Conservation (phyloP, 768 basidiomycete species). For the Tricholoma terreum region DNA sequence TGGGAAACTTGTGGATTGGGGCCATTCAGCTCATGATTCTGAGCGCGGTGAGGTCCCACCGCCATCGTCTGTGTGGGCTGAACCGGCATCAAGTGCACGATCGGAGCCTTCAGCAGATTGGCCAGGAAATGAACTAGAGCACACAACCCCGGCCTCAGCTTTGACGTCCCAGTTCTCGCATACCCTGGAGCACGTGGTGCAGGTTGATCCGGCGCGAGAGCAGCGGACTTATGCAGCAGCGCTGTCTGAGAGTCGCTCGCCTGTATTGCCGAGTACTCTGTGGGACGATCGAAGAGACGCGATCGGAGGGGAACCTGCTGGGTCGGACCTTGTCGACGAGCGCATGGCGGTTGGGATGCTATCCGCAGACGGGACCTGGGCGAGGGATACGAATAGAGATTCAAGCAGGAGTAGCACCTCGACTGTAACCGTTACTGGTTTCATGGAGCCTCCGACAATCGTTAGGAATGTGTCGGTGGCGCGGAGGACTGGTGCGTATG, state of each 20-base stretch:
- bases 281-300: neutral
- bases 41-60: constrained; percentile 5
- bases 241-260: constrained; percentile 25
- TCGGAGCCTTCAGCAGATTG: constrained; percentile 13
- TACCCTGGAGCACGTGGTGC: constrained; percentile 13
- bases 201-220: neutral
- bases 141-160: constrained; percentile 6
- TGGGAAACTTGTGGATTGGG: constrained; percentile 11
- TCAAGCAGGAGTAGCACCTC: constrained; percentile 47
- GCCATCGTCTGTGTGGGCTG: constrained; percentile 17
- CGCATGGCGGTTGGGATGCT: constrained; percentile 9
- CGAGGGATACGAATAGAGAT: constrained; percentile 33
- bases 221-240: constrained; percentile 16
- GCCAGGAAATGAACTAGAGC: constrained; percentile 3
- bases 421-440: constrained; percentile 42
- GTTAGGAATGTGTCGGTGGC: constrained; percentile 47
- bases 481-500: constrained; percentile 49
- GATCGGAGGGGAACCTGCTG: neutral
- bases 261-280: constrained; percentile 21
- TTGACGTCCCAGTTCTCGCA: constrained; percentile 11
- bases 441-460: constrained; percentile 35
- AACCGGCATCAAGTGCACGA: constrained; percentile 18
- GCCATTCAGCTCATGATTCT: constrained; percentile 7
- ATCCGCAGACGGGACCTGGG: constrained; percentile 8
- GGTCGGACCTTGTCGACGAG: constrained; percentile 12